A percentile compares a stretch with the other conserved stretches of the same genome.
Conservation (phyloP, 2,329 filamentous ascomycete species). For the Mycosphaerelloides madeirae region DNA sequence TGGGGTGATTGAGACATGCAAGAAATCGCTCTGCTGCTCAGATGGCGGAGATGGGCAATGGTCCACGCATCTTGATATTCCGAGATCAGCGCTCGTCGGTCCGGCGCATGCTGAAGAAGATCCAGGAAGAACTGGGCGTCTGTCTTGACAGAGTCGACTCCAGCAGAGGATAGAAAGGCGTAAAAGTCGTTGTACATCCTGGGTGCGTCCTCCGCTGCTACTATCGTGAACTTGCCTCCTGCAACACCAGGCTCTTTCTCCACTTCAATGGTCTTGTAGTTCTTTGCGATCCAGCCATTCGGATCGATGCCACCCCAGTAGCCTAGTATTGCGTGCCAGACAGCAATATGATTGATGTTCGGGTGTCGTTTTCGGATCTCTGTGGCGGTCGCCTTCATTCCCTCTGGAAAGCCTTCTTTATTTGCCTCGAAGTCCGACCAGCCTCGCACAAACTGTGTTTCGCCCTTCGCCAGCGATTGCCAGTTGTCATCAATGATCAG, state of each 20-base stretch:
- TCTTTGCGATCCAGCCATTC: conserved; percentile 65
- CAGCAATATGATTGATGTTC: conserved; percentile 75
- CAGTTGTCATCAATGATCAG: conserved; percentile 97
- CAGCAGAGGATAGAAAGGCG: conserved; percentile 65
- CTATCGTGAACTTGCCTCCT: conserved; percentile 64
- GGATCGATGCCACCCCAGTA: conserved; percentile 90
- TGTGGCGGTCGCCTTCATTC: conserved; percentile 66
- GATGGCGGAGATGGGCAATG: conserved; percentile 69
- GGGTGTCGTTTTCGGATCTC: conserved; percentile 64
- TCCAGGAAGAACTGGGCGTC: conserved; percentile 91
- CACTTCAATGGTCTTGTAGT: conserved; percentile 68
- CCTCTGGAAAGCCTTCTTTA: conserved; percentile 69
- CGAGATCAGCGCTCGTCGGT: conserved; percentile 66
- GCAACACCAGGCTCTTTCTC: conserved; percentile 53
- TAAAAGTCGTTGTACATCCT: conserved; percentile 92
- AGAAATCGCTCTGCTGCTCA: conserved; percentile 72
- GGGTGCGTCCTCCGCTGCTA: conserved; percentile 68
- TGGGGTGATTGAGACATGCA: conserved; percentile 94
- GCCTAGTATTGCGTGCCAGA: conserved; percentile 85
- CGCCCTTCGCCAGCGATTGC: conserved; percentile 66
- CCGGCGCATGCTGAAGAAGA: conserved; percentile 61
- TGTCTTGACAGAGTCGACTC: conserved; percentile 84
- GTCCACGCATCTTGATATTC: conserved; percentile 85
- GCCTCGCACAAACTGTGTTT: conserved; percentile 48
- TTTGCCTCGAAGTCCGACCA: conserved; percentile 89